Base-by-base conservation (phyloP, 495 filamentous ascomycete genomes). In the Xylona heveae region DNA sequence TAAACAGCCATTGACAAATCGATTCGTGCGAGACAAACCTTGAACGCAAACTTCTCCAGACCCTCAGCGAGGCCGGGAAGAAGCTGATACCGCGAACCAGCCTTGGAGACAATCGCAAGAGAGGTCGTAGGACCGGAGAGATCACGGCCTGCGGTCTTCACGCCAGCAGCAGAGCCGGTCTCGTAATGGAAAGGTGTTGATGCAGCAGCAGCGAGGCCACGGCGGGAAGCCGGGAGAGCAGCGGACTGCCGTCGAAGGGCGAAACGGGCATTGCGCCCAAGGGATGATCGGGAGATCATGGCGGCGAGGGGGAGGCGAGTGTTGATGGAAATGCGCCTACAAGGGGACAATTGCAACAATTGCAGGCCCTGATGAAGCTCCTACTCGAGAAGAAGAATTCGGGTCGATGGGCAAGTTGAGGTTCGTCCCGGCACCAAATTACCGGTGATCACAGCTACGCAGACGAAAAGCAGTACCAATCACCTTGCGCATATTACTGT, bases 21-120 rank as follows among this genome's bases (percentile, higher is more conserved):
- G 13, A 14, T 16, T 15, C 7, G 15, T 16, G 24, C 17, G n/a
- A 16, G 24, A 62, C 71, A 38, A 51, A 88, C 88, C 77, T 88
- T 85, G 75, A 92, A 99, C 35, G 88, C 83, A 56, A 80, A 95
- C 48, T 78, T 71, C 58, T 88, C 75, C 40, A 99, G 61, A 18
- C 75, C 84, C 42, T 91, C 78, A 35, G 83, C 71, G 49, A 91
- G 69, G 31, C 90, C 88, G 43, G 88, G 90, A 37, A 74, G 61
- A 27, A 71, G 64, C 62, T 99, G 69, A 58, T 83, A 95, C 52
- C 88, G 64, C 43, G 83, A 81, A 47, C 88, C 88, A 37, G 79
- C 88, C 55, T 85, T 88, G 30, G 82, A 70, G 49, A 95, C 82
- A 41, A 99, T 49, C 22, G 82, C 83, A 41, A 99, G 64, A 39